Evolutionary conservation across 495 filamentous ascomycete genomes (phyloP).

Genomic region (Alectoria sarmentosa): DNA sequence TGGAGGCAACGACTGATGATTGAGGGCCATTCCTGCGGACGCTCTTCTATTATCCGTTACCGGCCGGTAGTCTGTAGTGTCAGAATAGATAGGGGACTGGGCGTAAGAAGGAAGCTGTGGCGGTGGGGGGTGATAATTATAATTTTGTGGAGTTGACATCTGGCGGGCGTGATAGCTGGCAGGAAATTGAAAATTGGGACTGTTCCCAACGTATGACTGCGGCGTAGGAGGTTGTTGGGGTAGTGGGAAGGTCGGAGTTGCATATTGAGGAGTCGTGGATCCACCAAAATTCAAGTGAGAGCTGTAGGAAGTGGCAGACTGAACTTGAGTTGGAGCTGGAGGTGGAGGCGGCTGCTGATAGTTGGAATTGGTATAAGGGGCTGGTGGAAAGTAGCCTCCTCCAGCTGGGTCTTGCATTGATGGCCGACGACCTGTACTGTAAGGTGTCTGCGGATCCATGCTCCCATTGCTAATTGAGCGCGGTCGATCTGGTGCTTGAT

Average conservation of each 20-base stretch:
- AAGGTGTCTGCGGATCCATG: conserved; percentile 25
- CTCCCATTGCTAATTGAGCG: conserved; percentile 72
- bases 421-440: conserved; percentile 21
- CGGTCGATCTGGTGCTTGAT: conserved; percentile 55
- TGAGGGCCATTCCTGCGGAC: conserved; percentile 10
- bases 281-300: conserved; percentile 27
- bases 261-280: conserved; percentile 20
- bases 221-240: conserved; percentile 16
- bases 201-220: conserved; percentile 21
- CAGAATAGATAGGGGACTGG: conserved; percentile 16
- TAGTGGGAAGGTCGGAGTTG: conserved; percentile 22
- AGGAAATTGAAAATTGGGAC: conserved; percentile 18
- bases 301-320: conserved; percentile 22
- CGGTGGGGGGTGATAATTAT: conserved; percentile 20
- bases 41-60: conserved; percentile 8
- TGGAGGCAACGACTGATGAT: conserved; percentile 12
- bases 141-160: conserved; percentile 21
- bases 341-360: conserved; percentile 22
- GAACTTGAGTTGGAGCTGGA: conserved; percentile 17
- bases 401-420: conserved; percentile 22
- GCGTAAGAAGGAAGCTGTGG: conserved; percentile 16
- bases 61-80: conserved; percentile 15
- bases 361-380: conserved; percentile 2
- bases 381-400: conserved; percentile 17
- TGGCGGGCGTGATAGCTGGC: conserved; percentile 21